Evolutionary conservation across 805 yeast genomes (phyloP).

Genomic region (Saccharomycopsis fermentans): DNA sequence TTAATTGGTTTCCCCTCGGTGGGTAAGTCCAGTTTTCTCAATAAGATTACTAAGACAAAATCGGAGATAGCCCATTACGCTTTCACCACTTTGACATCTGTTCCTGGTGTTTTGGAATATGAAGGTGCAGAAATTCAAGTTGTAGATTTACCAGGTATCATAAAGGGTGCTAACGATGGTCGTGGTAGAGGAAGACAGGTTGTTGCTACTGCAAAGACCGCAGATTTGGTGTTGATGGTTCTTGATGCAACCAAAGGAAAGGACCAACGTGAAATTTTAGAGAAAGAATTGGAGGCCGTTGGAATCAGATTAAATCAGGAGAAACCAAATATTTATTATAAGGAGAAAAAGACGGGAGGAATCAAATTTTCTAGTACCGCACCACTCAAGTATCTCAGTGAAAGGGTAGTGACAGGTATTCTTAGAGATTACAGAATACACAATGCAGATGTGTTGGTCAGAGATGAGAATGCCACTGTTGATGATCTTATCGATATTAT

Average conservation of each 20-base stretch:
- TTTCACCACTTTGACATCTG: constrained; percentile 92
- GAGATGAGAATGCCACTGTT: constrained; percentile 82
- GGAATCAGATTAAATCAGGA: constrained; percentile 82
- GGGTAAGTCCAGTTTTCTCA: constrained; percentile 85
- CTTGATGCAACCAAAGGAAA: constrained; percentile 91
- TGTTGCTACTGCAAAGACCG: constrained; percentile 90
- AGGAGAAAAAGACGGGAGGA: constrained; percentile 83
- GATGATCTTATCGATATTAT: constrained; percentile 91
- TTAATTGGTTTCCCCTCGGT: constrained; percentile 96
- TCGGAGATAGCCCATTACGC: constrained; percentile 93
- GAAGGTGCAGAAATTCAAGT: constrained; percentile 96
- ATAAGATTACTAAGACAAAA: constrained; percentile 85
- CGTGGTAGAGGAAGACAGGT: constrained; percentile 98
- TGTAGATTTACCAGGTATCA: constrained; percentile 96
- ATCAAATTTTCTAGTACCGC: constrained; percentile 70
- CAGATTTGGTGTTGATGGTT: constrained; percentile 87
- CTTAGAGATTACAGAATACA: constrained; percentile 82
- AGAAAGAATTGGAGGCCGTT: constrained; percentile 83
- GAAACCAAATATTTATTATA: constrained; percentile 72
- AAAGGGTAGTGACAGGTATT: constrained; percentile 64
- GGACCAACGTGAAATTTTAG: constrained; percentile 79
- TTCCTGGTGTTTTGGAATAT: constrained; percentile 90
- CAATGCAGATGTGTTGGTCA: constrained; percentile 84
- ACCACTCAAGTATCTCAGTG: constrained; percentile 76
- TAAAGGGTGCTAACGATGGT: constrained; percentile 93